A percentile compares a stretch with the other conserved stretches of the same genome.
Conservation (phyloP, 2,329 filamentous ascomycete species). For the Onygena corvina region DNA sequence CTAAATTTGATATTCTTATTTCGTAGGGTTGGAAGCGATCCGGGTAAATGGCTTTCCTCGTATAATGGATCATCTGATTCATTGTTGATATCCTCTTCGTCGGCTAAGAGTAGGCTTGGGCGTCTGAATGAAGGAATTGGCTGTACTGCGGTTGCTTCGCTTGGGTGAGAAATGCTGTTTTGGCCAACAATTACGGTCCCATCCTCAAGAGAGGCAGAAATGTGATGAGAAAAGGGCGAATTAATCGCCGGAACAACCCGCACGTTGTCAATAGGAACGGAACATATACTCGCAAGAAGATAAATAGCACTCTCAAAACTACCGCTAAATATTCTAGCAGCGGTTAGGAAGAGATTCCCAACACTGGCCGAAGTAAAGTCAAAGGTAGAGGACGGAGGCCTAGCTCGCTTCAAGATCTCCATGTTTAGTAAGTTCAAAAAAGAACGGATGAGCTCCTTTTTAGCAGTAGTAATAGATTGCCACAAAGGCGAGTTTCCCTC, state of each 20-base stretch:
- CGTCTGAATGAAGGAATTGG: conserved; percentile 23
- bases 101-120: conserved; percentile 26
- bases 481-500: conserved; percentile 71
- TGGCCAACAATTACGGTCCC: conserved; percentile 75
- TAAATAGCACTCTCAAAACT: conserved; percentile 90
- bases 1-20: conserved; percentile 71
- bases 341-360: conserved; percentile 70
- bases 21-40: conserved; percentile 66
- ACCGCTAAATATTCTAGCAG: conserved; percentile 78
- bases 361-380: conserved; percentile 66
- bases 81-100: conserved; percentile 23
- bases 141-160: conserved; percentile 46
- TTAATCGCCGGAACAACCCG: conserved; percentile 82
- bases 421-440: conserved; percentile 65
- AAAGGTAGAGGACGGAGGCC: conserved; percentile 58
- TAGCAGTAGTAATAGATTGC: conserved; percentile 55
- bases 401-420: conserved; percentile 63
- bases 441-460: conserved; percentile 64
- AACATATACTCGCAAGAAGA: conserved; percentile 72
- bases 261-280: conserved; percentile 59
- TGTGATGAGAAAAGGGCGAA: conserved; percentile 91
- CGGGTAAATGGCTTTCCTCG: conserved; percentile 36
- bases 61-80: conserved; percentile 25
- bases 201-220: conserved; percentile 67
- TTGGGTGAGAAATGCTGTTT: conserved; percentile 82